Evolutionary conservation across 2,329 filamentous ascomycete species (phyloP), one percentile per base, ranked within the genome.

Genomic region (Phyllosticta capitalensis): DNA sequence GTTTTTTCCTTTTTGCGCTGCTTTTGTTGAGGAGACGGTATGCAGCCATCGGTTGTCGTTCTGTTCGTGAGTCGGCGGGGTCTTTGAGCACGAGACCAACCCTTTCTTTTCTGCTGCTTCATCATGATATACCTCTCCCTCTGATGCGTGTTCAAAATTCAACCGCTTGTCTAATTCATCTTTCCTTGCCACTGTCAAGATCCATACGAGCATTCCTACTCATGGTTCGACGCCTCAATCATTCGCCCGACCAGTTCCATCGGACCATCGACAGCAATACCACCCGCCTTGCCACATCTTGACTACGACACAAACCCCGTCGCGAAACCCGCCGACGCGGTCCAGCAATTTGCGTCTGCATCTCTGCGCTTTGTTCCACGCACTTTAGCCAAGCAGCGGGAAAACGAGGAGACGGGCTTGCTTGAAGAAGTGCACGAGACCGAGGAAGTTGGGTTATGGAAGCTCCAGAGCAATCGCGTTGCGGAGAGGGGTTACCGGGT

Each of bases 151-250:
- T n/a, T n/a, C n/a, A n/a, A 24, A 6, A 48, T 26, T 33, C 26
- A 0, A 7, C 20, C 17, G 19, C 20, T 20, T 7, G 5, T 24
- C 53, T 21, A 48, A 21, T 1, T 2, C 28, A 45, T 20, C 20
- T 21, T 10, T 19, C 26, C 2, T 9, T 1, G 14, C 26, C 2
- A 3, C 3, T 21, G 20, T 21, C 49, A 38, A 54, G 65, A 62
- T 19, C 67, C 68, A 0, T 72, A 64, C 56, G 54, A 61, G 10
- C 70, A 68, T 3, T 68, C 68, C 2, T 71, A 45, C 26, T 55
- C 68, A 2, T 72, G 70, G 70, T 58, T 70, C 7, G 70, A 72
- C 28, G 63, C 65, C 1, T 69, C 67, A 7, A 70, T 72, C 14
- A 33, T 71, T 6, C 65, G 69, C 9, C 63, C 62, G 1, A 69